These are phyloP conservation scores for Sporothrix globosa DNA, from an alignment of 2,329 filamentous ascomycete genomes.

Conservation along the genomic window DNA sequence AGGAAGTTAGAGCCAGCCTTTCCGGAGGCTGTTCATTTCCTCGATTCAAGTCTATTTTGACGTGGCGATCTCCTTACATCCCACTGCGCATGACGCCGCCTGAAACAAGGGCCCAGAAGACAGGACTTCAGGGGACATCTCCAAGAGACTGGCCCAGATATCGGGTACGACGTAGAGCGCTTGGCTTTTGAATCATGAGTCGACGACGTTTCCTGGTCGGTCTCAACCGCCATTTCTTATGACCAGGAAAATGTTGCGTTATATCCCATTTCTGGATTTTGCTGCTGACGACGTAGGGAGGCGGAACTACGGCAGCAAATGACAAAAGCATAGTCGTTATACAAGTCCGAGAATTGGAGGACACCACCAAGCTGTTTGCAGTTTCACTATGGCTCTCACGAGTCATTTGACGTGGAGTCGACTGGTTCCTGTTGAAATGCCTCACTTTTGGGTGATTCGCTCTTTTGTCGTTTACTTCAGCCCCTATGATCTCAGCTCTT, in stretches of 20 bases:
- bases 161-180: too few relatives aligned
- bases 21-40: neutral
- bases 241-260: neutral
- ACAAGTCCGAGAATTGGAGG: neutral
- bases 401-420: neutral
- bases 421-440: conserved; percentile 1
- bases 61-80: conserved; percentile 14
- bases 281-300: neutral
- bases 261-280: neutral
- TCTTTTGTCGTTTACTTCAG: neutral
- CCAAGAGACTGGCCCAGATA: neutral
- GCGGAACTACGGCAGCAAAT: neutral
- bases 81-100: conserved; percentile 25
- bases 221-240: neutral
- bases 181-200: neutral
- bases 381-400: conserved; percentile 9
- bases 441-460: neutral
- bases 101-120: conserved; percentile 24
- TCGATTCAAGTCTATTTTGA: conserved; percentile 9
- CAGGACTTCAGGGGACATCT: neutral
- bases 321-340: neutral
- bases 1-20: neutral
- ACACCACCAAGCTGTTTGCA: neutral
- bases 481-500: neutral
- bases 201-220: neutral